These are phyloP conservation scores for Thinopyrum elongatum DNA, from an alignment of 176 grass and related monocot species.

Conservation along the genomic window DNA sequence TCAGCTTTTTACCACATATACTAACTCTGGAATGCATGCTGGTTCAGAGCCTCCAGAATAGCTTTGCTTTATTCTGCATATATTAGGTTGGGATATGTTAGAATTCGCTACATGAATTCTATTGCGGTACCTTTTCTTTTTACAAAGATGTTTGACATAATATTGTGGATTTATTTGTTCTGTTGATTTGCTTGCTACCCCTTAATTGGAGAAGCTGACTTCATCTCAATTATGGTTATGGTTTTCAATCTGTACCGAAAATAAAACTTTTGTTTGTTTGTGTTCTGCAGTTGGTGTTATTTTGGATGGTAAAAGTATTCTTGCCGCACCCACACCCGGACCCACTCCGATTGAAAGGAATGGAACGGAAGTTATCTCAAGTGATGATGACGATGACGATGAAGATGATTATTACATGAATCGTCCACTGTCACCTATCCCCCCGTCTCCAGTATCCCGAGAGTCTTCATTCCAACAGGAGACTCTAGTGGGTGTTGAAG, in stretches of 20 bases:
- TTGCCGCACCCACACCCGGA: slow-evolving; percentile 9
- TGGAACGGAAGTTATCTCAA: slow-evolving; percentile 39
- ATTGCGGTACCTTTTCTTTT: neutral
- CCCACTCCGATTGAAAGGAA: slow-evolving; percentile 39
- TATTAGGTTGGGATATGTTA: neutral
- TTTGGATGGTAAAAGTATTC: slow-evolving; percentile 40
- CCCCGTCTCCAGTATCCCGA: slow-evolving; percentile 55
- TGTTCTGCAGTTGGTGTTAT: slow-evolving; percentile 49
- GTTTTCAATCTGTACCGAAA: slow-evolving; percentile 3
- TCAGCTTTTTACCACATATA: neutral
- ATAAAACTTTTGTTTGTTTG: slow-evolving; percentile 14
- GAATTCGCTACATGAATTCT: neutral
- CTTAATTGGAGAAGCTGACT: neutral
- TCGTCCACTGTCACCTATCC: slow-evolving; percentile 43
- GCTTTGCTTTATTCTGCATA: slow-evolving; percentile 22
- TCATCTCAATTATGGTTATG: neutral
- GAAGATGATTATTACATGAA: slow-evolving; percentile 66
- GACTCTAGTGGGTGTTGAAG: slow-evolving; percentile 41
- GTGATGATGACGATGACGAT: slow-evolving; percentile 35
- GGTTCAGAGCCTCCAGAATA: neutral
- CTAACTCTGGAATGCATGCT: neutral
- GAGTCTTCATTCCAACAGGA: slow-evolving; percentile 71
- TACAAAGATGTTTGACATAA: neutral
- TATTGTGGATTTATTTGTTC: neutral
- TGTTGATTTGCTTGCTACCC: neutral